These are phyloP conservation scores for Colletotrichum sp. DNA, from an alignment of 2,329 filamentous ascomycete species.

Conservation along the genomic window DNA sequence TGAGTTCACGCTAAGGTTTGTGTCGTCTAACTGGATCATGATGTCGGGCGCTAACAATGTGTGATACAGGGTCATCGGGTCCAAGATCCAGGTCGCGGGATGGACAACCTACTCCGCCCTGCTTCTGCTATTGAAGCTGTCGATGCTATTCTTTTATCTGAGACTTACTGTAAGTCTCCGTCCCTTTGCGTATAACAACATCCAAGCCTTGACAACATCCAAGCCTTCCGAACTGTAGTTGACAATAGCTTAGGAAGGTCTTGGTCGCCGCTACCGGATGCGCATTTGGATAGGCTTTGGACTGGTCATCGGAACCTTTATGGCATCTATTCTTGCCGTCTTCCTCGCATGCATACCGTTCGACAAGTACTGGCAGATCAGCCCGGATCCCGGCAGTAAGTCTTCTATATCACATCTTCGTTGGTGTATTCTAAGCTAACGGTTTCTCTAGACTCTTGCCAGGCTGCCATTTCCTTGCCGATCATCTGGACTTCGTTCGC, in stretches of 20 bases:
- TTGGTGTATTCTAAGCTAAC: not conserved
- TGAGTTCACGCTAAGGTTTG: conserved; percentile 47
- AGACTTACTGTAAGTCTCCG: conserved; percentile 47
- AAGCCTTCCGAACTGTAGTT: not conserved
- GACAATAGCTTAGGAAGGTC: conserved; percentile 33
- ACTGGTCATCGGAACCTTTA: conserved; percentile 52
- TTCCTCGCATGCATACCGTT: conserved; percentile 59
- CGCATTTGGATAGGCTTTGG: conserved; percentile 56
- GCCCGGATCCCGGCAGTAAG: conserved; percentile 61
- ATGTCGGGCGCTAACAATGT: fast-evolving
- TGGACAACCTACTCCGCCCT: conserved; percentile 61
- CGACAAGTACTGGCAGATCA: conserved; percentile 62
- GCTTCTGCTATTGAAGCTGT: conserved; percentile 61
- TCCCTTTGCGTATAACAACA: not conserved
- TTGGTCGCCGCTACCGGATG: conserved; percentile 41
- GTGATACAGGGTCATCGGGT: conserved; percentile 51
- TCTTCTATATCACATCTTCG: not conserved
- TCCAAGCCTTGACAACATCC: not conserved
- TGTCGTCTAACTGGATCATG: not conserved
- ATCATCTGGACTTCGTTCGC: conserved; percentile 57
- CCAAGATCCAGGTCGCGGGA: conserved; percentile 60
- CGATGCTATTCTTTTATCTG: conserved; percentile 61
- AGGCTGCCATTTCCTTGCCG: conserved; percentile 54
- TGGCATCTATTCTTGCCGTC: conserved; percentile 53
- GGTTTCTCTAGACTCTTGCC: conserved; percentile 44